Base-by-base conservation (phyloP, 1,139 yeast genomes). In the Suhomyces choctaworum region DNA sequence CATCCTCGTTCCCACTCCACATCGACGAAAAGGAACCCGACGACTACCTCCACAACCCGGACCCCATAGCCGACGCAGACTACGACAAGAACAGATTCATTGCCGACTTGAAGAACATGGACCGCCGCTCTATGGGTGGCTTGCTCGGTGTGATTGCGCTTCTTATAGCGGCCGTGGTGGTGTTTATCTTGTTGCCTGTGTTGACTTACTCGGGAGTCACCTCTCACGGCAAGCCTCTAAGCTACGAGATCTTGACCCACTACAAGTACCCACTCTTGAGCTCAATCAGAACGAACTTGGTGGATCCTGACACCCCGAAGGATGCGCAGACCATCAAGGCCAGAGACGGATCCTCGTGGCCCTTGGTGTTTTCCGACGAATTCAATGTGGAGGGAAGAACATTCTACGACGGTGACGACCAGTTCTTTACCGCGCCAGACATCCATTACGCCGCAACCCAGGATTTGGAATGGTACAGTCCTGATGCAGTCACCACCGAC, bases 401-500 rank as follows among this genome's bases (percentile, higher is more conserved):
- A 1, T 59, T 59, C 37, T 58, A 58, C 40, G 58, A 55, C 1
- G 63, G 62, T 17, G 64, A 59, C 36, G 64, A 59, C 45, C 64
- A 59, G 40, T 59, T 58, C 35, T 59, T 55, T 44, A 46, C 52
- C 17, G 62, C 58, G 3, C 55, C 54, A 4, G 62, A 58, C 35
- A 31, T 59, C 22, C 55, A 58, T 37, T 59, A 59, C 34, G 62
- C 44, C 36, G 63, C 64, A 29, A 59, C 64, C 25, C 46, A 55
- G 32, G 64, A 59, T 37, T 54, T 59, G 48, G 64, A 59, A 37
- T 59, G 64, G 64, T 59, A 59, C 40, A 62, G 56, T 29, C 64
- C 64, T 4, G 64, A 59, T 27, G 64, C 64, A 0, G 58, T 46
- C 19, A 45, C 54, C 27, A 59, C 64, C 5, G 46, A 45, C 7